Conservation (phyloP, 2,329 filamentous ascomycete species). For the Monosporascus sp. region DNA sequence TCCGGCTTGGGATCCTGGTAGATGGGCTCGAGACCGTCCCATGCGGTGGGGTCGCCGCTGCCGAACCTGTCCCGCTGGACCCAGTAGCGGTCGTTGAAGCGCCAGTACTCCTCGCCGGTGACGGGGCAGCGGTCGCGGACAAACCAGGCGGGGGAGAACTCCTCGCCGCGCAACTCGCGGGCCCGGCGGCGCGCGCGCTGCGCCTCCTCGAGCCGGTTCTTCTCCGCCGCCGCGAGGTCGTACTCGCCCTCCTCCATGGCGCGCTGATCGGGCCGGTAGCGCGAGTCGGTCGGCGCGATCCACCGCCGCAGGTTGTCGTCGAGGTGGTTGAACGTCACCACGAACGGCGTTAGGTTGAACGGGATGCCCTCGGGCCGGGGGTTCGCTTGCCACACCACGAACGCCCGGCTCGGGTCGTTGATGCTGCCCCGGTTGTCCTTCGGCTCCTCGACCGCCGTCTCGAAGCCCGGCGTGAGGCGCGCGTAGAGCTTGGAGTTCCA, state of each 20-base stretch:
- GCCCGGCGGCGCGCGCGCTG: constrained; percentile 71
- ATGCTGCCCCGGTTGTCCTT: constrained; percentile 47
- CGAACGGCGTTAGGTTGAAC: constrained; percentile 96
- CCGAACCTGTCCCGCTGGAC: constrained; percentile 62
- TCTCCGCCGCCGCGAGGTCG: constrained; percentile 86
- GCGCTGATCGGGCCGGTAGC: constrained; percentile 88
- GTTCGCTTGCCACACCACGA: constrained; percentile 90
- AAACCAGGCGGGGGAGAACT: constrained; percentile 86
- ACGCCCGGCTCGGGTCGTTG: constrained; percentile 67
- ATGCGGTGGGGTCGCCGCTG: constrained; percentile 50
- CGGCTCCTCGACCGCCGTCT: constrained; percentile 63
- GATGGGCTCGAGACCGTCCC: constrained; percentile 74
- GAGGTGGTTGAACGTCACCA: constrained; percentile 87
- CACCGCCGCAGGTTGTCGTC: constrained; percentile 73
- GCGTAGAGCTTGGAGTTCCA: constrained; percentile 99
- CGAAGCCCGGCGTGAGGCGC: constrained; percentile 84
- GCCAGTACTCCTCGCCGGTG: constrained; percentile 88
- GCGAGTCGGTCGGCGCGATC: constrained; percentile 87
- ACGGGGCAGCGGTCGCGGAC: constrained; percentile 63
- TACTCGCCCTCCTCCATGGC: constrained; percentile 99
- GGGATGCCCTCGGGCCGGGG: constrained; percentile 76
- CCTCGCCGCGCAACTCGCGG: constrained; percentile 72
- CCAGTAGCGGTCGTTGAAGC: constrained; percentile 89
- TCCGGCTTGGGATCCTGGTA: constrained; percentile 36
- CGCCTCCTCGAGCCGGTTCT: constrained; percentile 88